Base-by-base conservation (phyloP, 2,329 filamentous ascomycete genomes). In the Clarireedia sp. region DNA sequence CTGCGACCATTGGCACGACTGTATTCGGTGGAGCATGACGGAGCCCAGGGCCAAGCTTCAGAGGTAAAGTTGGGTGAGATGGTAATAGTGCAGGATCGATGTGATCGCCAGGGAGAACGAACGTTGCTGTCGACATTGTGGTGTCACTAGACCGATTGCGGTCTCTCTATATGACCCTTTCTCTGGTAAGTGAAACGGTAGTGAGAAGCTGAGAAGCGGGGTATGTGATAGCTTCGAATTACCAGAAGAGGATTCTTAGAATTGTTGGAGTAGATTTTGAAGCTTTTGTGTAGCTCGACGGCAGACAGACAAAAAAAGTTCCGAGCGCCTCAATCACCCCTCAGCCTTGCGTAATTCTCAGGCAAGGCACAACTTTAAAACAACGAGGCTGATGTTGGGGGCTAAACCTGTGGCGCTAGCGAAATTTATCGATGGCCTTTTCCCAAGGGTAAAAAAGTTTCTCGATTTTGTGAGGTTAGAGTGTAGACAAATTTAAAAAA, bases 11-110 rank as follows among this genome's bases (percentile, higher is more conserved):
- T 60, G 87, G 77, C 60, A 85, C 77, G 64, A 94, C 83, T 40
- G 82, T 83, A 62, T 80, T 81, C n/a, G 88, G 86, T 44, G 89
- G 88, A 57, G 90, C 83, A 70, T 95, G 85, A 59, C 87, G 86
- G 56, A 96, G 78, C 54, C 91, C 91, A 16, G 90, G 88, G 26
- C 91, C 91, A 24, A 96, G 79, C 55, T 88, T 89, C 60, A 96
- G 76, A 40, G 89, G 82, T 59, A 82, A 76, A 63, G 85, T 89
- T 48, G 79, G 77, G 59, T 86, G 78, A 29, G 80, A 80, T 2
- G 89, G 89, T 38, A 95, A 78, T 37, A 80, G 72, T 24, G 80
- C 76, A 1, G 79, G 70, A 57, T 89, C 81, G 46, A 96, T 78
- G 33, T 74, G 68, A 64, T 96, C 90, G 62, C 94, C 91, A 0